A percentile compares a stretch with the other conserved stretches of the same genome.
phyloP scores from a whole-genome alignment of 257 asterid genomes.

The Petunia axillaris region DNA sequence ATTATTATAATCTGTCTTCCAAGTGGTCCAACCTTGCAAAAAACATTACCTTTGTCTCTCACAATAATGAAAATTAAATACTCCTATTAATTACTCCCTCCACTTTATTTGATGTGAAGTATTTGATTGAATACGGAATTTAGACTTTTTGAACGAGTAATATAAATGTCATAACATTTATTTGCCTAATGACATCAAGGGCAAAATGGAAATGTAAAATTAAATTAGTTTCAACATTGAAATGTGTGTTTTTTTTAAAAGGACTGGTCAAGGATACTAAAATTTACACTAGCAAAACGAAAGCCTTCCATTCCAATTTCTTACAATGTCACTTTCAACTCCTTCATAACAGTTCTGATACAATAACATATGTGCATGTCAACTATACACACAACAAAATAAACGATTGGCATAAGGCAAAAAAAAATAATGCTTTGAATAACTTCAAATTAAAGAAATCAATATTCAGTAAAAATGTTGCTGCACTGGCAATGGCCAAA shows the following conservation, averaged over 20 bases:
- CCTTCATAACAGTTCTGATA: not conserved
- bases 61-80: not conserved
- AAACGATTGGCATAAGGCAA: not conserved
- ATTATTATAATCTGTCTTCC: conserved; percentile 18
- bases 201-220: no score
- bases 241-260: no score
- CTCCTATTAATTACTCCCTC: no score
- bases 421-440: not conserved
- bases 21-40: conserved; percentile 25
- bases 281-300: not conserved
- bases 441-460: not conserved
- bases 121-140: no score
- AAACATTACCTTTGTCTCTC: not conserved
- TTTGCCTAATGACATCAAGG: no score
- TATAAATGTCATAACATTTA: no score
- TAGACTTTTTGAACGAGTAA: no score
- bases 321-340: not conserved
- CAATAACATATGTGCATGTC: conserved; percentile 19
- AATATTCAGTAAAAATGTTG: conserved; percentile 45
- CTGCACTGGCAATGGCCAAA: conserved; percentile 80
- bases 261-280: no score
- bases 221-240: no score
- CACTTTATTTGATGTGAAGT: no score
- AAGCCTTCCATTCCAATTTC: not conserved
- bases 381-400: conserved; percentile 18